phyloP scores from a whole-genome alignment of 2,329 filamentous ascomycete species.

The Exophiala sp. region DNA sequence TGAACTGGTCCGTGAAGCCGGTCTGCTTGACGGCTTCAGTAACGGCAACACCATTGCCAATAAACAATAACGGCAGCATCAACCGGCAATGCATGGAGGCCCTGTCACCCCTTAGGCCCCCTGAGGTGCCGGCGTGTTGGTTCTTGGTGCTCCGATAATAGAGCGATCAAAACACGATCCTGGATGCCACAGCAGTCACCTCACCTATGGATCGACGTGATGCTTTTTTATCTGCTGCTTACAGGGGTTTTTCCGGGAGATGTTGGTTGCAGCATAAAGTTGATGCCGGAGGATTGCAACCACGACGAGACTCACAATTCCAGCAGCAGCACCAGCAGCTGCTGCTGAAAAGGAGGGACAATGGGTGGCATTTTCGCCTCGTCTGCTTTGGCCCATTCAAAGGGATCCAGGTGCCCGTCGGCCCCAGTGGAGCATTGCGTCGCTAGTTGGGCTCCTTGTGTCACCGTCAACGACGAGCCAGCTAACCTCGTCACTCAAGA shows the following conservation, averaged over 20 bases:
- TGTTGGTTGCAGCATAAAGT: background rate
- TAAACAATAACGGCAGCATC: slow-evolving; percentile 4
- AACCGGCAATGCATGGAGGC: background rate
- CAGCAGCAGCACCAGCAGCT: background rate
- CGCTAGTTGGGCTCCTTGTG: background rate
- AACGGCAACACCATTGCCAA: slow-evolving; percentile 19
- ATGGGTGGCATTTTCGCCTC: background rate
- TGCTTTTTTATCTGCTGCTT: background rate
- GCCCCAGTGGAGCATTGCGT: background rate
- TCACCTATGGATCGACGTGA: background rate
- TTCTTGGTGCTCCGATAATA: slow-evolving; percentile 1
- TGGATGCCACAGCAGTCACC: background rate
- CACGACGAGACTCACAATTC: background rate
- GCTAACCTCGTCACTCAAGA: background rate
- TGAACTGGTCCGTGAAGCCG: slow-evolving; percentile 84
- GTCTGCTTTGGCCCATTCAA: background rate
- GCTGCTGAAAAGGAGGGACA: background rate
- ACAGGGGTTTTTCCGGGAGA: background rate
- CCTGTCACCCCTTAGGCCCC: no score
- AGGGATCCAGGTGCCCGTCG: background rate
- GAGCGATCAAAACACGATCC: slow-evolving; percentile 3
- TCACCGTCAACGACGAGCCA: slow-evolving; percentile 1
- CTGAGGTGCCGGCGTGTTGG: background rate
- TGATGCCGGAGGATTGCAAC: background rate
- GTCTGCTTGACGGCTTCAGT: slow-evolving; percentile 54